Evolutionary conservation across 2,329 filamentous ascomycete species (phyloP).

Genomic region (Phyllachora maydis): DNA sequence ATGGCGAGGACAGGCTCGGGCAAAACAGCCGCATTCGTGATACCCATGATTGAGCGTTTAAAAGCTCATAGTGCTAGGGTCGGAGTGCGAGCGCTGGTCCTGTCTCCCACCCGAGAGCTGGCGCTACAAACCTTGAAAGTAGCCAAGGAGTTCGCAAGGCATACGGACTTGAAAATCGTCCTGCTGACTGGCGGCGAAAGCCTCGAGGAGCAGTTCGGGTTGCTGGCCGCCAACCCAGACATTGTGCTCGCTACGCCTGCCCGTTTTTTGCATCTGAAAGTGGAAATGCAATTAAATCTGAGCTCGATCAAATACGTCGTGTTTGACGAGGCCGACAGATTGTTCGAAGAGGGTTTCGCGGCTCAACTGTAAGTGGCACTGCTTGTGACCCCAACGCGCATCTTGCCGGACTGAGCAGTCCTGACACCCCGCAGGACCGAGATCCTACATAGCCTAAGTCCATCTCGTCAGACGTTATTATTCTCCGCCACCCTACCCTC

Average conservation of each 20-base stretch:
- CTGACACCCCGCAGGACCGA: too few species aligned
- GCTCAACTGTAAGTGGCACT: too few species aligned
- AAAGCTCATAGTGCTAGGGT: conserved; percentile 75
- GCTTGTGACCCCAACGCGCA: too few species aligned
- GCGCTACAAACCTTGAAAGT: conserved; percentile 91
- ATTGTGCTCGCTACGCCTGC: conserved; percentile 95
- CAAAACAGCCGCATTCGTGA: conserved; percentile 95
- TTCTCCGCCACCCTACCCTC: conserved; percentile 93
- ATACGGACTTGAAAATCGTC: conserved; percentile 80
- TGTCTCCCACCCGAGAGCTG: conserved; percentile 86
- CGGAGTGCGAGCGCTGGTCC: conserved; percentile 66
- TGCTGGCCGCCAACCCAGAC: conserved; percentile 87
- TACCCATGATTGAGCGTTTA: conserved; percentile 91
- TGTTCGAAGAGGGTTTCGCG: conserved; percentile 98
- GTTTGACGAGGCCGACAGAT: conserved; percentile 88
- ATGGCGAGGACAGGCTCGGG: conserved; percentile 98
- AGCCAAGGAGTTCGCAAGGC: conserved; percentile 79
- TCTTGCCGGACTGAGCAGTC: conserved; percentile 86
- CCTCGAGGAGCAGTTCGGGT: conserved; percentile 81
- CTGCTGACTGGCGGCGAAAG: conserved; percentile 88
- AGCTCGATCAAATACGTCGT: conserved; percentile 85
- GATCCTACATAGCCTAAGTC: conserved; percentile 74
- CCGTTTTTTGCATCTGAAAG: conserved; percentile 88
- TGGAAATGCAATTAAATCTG: conserved; percentile 88
- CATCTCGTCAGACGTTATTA: conserved; percentile 69